phyloP scores from a whole-genome alignment of 2,329 filamentous ascomycete genomes.

The Colletotrichum tamarilloi region DNA sequence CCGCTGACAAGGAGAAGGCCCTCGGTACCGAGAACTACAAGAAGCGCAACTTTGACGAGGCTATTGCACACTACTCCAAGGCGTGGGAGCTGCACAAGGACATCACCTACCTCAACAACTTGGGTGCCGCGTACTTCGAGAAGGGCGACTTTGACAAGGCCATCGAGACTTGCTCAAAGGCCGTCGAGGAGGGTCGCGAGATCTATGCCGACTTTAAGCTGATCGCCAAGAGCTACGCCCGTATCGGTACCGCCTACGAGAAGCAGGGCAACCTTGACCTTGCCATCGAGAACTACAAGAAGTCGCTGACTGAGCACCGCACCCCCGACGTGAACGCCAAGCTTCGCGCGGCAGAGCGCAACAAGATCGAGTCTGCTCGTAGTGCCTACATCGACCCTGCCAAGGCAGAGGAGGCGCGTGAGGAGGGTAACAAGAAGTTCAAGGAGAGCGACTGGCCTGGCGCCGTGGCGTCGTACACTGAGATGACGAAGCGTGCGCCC shows the following conservation, averaged over 20 bases:
- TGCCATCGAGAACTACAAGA: conserved; percentile 91
- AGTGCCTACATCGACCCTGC: conserved; percentile 87
- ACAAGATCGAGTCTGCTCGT: conserved; percentile 80
- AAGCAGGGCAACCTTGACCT: conserved; percentile 82
- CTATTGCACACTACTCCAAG: conserved; percentile 93
- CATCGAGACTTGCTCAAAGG: conserved; percentile 88
- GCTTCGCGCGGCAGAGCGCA: conserved; percentile 89
- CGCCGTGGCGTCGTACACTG: conserved; percentile 91
- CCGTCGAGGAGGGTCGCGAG: conserved; percentile 88
- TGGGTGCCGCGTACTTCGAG: conserved; percentile 93
- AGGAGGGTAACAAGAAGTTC: conserved; percentile 96
- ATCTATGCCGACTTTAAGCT: conserved; percentile 97
- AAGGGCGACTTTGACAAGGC: conserved; percentile 93
- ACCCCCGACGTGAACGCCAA: conserved; percentile 94
- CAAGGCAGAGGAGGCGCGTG: conserved; percentile 95
- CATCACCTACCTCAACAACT: conserved; percentile 97
- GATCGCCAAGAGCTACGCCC: conserved; percentile 97
- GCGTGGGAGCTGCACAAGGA: conserved; percentile 97
- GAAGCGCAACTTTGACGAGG: conserved; percentile 96
- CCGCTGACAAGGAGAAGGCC: conserved; percentile 94
- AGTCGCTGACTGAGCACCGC: conserved; percentile 94
- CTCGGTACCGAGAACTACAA: conserved; percentile 96
- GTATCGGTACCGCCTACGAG: conserved; percentile 94
- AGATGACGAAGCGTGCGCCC: conserved; percentile 97
- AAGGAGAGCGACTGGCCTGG: conserved; percentile 96